Base-by-base conservation (phyloP, 2,329 filamentous ascomycete genomes). In the Sporothrix brasiliensis region DNA sequence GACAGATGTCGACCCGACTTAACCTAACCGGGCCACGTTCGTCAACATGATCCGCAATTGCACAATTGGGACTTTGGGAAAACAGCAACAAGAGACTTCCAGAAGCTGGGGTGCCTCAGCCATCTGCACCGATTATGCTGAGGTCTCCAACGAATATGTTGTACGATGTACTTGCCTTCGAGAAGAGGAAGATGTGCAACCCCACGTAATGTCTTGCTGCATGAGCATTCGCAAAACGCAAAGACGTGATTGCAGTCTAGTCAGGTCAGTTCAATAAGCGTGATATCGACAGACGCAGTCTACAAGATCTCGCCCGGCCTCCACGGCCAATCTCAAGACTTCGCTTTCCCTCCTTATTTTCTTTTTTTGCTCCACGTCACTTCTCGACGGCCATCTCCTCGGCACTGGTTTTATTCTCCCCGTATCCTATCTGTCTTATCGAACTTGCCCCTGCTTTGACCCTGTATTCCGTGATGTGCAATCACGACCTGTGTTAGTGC, bases 11-110 rank as follows among this genome's bases (percentile, higher is more conserved):
- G 24, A 34, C 44, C 27, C 2, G 11, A 13, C 19, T 58, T 69
- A 69, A 69, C 68, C 52, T 9, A 16, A 69, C 49, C 4, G 39
- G 52, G 49, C 16, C 21, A 69, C 54, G 58, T 67, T 69, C 68
- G 68, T 69, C 68, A 69, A 69, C 60, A n/a, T n/a, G 34, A 65
- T 53, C 60, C 58, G 50, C 58, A 69, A 69, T 69, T 61, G 41
- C 68, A 69, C 68, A 69, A 69, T 69, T 65, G 67, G 24, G 21
- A 41, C 52, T 27, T 68, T 30, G 66, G 66, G 52, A 27, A 47
- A 39, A 14, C 19, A 34, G 27, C 44, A 19, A 47, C 41, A 21
- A 21, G 16, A 41, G 27, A 27, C 44, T n/a, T 47, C 19, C 16
- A 27, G 13, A 50, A 24, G 27, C 63, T 19, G 39, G 27, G 63